phyloP scores from a whole-genome alignment of 179 eudicot species.

The Patellifolia procumbens region DNA sequence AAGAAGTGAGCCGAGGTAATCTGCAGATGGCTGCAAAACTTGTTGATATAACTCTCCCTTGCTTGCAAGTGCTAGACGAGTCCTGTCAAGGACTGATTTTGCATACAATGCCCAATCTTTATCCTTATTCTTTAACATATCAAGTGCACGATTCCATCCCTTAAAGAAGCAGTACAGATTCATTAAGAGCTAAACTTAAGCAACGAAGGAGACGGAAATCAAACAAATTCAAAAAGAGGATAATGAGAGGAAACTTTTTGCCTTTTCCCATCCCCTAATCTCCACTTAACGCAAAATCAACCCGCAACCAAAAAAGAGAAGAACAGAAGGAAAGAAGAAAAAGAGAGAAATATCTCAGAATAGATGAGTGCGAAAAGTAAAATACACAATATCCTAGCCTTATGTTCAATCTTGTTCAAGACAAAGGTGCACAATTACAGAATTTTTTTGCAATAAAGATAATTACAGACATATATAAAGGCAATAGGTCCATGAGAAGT shows the following conservation, averaged over 20 bases:
- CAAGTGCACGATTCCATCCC: slow-evolving; percentile 85
- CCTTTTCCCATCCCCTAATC: not conserved
- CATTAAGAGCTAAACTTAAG: not conserved
- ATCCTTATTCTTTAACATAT: slow-evolving; percentile 64
- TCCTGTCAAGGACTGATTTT: slow-evolving; percentile 95
- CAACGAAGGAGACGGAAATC: not conserved
- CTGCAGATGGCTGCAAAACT: slow-evolving; percentile 93
- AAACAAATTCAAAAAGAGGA: not conserved
- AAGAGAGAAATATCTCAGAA: no score
- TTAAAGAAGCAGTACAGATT: slow-evolving; percentile 28
- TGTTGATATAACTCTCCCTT: slow-evolving; percentile 88
- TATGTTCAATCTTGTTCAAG: not conserved
- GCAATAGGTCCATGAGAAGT: not conserved
- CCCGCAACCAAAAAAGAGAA: no score
- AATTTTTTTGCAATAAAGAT: not conserved
- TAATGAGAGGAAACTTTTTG: not conserved
- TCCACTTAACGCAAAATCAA: not conserved
- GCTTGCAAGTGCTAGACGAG: slow-evolving; percentile 84
- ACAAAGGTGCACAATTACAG: not conserved
- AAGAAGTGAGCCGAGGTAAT: slow-evolving; percentile 87
- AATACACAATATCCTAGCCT: not conserved
- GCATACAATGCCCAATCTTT: slow-evolving; percentile 90
- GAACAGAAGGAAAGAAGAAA: not conserved
- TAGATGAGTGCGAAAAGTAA: not conserved
- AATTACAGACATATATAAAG: not conserved